Evolutionary conservation across 1,284 basidiomycete species (phyloP).

Genomic region (Moesziomyces sp.): DNA sequence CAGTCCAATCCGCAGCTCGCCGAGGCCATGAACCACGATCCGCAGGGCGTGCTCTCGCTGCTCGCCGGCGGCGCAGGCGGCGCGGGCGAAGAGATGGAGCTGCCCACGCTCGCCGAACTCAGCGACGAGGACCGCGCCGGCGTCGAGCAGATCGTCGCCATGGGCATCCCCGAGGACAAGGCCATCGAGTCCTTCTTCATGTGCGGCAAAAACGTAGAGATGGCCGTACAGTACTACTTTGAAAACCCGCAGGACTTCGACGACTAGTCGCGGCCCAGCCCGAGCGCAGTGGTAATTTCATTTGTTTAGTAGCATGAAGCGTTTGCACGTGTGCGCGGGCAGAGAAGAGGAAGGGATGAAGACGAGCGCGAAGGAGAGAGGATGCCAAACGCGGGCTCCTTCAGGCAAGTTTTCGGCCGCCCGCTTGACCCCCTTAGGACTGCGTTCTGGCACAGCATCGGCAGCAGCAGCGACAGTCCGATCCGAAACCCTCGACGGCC

Average conservation of each 20-base stretch:
- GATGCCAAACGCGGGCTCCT: too few relatives aligned
- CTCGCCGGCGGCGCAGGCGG: constrained; percentile 57
- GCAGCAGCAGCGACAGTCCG: too few relatives aligned
- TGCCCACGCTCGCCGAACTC: constrained; percentile 57
- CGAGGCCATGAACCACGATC: constrained; percentile 62
- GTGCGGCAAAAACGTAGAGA: constrained; percentile 66
- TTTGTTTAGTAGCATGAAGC: neutral
- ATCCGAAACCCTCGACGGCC: too few relatives aligned
- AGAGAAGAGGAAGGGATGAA: too few relatives aligned
- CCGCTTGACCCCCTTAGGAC: too few relatives aligned
- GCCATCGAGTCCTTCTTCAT: constrained; percentile 66
- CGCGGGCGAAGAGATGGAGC: constrained; percentile 56
- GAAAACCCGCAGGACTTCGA: constrained; percentile 60
- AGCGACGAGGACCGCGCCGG: constrained; percentile 52
- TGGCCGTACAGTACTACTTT: constrained; percentile 67
- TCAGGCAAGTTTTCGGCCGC: too few relatives aligned
- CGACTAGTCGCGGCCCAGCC: constrained; percentile 12
- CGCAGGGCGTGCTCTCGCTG: constrained; percentile 62
- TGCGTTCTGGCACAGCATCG: too few relatives aligned
- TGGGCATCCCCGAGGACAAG: constrained; percentile 65
- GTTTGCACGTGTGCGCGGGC: too few relatives aligned
- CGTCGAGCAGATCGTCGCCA: constrained; percentile 64
- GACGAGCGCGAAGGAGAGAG: too few relatives aligned
- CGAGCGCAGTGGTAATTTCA: neutral
- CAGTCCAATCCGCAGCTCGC: constrained; percentile 66